Percentiles rank a stretch among this genome's conserved stretches.
These are phyloP conservation scores for Glarea lozoyensis DNA, from an alignment of 495 filamentous ascomycete genomes.

Conservation along the genomic window DNA sequence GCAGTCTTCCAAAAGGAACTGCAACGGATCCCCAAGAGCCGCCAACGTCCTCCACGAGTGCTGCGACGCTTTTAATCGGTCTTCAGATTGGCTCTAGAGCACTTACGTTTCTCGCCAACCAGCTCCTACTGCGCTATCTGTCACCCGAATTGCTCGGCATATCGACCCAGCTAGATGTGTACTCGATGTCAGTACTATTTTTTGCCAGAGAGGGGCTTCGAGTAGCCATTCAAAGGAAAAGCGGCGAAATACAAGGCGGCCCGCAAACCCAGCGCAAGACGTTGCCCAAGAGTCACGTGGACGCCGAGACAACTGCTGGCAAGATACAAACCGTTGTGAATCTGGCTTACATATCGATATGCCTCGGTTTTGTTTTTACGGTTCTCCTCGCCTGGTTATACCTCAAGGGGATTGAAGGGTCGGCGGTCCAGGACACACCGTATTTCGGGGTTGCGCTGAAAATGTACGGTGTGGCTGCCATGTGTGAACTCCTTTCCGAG, in stretches of 20 bases:
- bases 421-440: slow-evolving; percentile 39
- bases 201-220: slow-evolving; percentile 86
- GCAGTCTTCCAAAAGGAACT: too few species aligned
- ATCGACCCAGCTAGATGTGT: slow-evolving; percentile 84
- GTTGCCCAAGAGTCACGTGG: slow-evolving; percentile 14
- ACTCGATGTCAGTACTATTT: slow-evolving; percentile 77
- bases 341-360: slow-evolving; percentile 69
- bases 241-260: slow-evolving; percentile 23
- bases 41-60: slow-evolving; percentile 47
- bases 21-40: too few species aligned
- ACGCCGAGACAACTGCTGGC: slow-evolving; percentile 18
- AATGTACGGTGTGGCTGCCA: slow-evolving; percentile 64
- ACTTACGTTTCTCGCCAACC: slow-evolving; percentile 85
- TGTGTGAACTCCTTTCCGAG: slow-evolving; percentile 75
- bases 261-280: too few species aligned
- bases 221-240: slow-evolving; percentile 75
- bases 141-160: slow-evolving; percentile 77
- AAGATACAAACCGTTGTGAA: slow-evolving; percentile 70
- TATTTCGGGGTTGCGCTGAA: slow-evolving; percentile 54
- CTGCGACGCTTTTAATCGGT: slow-evolving; percentile 77
- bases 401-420: slow-evolving; percentile 33
- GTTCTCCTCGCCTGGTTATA: slow-evolving; percentile 56
- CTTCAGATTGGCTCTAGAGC: slow-evolving; percentile 77
- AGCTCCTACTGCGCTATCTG: slow-evolving; percentile 75
- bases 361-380: slow-evolving; percentile 58